Conservation (phyloP, 2,329 filamentous ascomycete genomes). For the Ophiostoma montium region DNA sequence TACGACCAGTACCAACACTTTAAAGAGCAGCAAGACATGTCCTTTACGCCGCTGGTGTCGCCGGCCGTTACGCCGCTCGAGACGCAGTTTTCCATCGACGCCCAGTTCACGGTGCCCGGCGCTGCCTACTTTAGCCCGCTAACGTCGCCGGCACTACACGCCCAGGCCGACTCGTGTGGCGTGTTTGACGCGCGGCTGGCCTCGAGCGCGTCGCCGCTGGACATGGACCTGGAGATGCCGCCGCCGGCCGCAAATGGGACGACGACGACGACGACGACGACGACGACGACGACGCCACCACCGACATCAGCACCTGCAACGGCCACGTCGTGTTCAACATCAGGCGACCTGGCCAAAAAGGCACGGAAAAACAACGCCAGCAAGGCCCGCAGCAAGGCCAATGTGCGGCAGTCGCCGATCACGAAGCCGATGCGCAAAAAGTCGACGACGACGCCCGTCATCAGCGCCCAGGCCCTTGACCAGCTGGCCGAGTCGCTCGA, state of each 20-base stretch:
- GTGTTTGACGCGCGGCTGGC: conserved; percentile 31
- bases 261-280: background rate
- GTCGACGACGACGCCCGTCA: conserved; percentile 36
- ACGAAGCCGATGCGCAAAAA: conserved; percentile 50
- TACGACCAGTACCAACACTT: conserved; percentile 53
- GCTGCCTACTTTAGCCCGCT: conserved; percentile 76
- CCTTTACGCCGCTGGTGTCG: conserved; percentile 68
- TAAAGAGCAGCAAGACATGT: conserved; percentile 61
- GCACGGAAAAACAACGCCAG: conserved; percentile 35
- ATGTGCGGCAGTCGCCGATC: conserved; percentile 57
- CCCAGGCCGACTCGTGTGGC: conserved; percentile 43
- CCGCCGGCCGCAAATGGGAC: too few species aligned
- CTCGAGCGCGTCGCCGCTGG: conserved; percentile 34
- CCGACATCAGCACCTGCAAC: background rate
- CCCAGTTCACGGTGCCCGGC: conserved; percentile 47
- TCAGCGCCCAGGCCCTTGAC: conserved; percentile 40
- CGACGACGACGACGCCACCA: background rate
- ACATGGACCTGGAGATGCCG: conserved; percentile 39
- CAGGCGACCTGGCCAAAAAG: conserved; percentile 35
- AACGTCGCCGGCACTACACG: conserved; percentile 66
- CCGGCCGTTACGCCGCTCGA: conserved; percentile 75
- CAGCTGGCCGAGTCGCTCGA: conserved; percentile 36
- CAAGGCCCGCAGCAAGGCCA: conserved; percentile 36
- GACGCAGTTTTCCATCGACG: conserved; percentile 48
- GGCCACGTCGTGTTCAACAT: background rate